These are phyloP conservation scores for Penicillium roqueforti DNA, from an alignment of 495 filamentous ascomycete species.

Conservation along the genomic window DNA sequence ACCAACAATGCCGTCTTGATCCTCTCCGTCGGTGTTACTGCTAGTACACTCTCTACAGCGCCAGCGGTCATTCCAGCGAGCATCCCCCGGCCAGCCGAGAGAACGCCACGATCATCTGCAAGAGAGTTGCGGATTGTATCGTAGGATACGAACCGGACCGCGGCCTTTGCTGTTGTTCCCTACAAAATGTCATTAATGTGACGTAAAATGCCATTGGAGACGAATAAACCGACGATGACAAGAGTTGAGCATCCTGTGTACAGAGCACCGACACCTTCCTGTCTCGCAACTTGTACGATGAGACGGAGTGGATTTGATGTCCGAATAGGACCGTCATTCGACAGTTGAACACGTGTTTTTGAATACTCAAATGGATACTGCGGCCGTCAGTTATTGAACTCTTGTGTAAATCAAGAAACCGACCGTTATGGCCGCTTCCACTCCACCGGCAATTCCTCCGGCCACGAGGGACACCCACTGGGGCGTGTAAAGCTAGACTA, in stretches of 20 bases:
- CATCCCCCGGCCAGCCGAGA: conserved; percentile 54
- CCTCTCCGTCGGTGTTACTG: conserved; percentile 63
- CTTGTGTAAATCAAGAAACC: not conserved
- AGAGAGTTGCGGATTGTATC: conserved; percentile 60
- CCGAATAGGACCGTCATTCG: conserved; percentile 38
- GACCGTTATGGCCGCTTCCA: conserved; percentile 52
- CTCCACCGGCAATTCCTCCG: conserved; percentile 52
- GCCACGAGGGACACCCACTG: conserved; percentile 46
- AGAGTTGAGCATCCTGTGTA: conserved; percentile 63
- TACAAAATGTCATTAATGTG: not conserved
- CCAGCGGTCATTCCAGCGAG: conserved; percentile 60
- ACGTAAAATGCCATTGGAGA: not conserved
- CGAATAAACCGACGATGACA: conserved; percentile 35
- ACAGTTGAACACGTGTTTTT: conserved; percentile 61
- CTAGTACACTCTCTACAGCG: conserved; percentile 52
- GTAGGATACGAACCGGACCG: conserved; percentile 61
- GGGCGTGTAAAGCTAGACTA: conserved; percentile 9
- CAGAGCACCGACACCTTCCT: conserved; percentile 55
- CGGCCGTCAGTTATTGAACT: not conserved
- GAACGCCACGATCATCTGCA: conserved; percentile 51
- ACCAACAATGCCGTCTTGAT: conserved; percentile 61
- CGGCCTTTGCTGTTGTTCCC: conserved; percentile 62
- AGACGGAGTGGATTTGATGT: conserved; percentile 52
- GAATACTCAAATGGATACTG: conserved; percentile 67
- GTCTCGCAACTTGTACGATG: conserved; percentile 42